Percentiles rank a stretch among this genome's conserved stretches.
Evolutionary conservation across 176 grass and related monocot genomes (phyloP).

Genomic region (Alloteropsis semialata): DNA sequence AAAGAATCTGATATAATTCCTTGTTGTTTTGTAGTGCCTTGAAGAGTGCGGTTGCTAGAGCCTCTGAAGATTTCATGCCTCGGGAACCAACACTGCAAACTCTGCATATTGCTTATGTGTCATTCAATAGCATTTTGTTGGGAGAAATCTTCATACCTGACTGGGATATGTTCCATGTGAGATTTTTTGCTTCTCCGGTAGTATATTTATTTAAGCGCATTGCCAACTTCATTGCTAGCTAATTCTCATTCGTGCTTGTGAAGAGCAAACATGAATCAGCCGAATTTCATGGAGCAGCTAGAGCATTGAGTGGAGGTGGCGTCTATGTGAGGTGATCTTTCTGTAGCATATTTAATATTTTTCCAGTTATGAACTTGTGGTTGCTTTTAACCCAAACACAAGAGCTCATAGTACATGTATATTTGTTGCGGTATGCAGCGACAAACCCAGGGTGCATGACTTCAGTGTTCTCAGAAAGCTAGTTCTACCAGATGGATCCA

Average conservation of each 20-base stretch:
- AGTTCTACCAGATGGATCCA: slow-evolving; percentile 53
- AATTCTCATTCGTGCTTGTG: slow-evolving; percentile 9
- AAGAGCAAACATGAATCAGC: slow-evolving; percentile 52
- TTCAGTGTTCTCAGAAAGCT: slow-evolving; percentile 49
- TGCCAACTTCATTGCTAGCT: background rate
- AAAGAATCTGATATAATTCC: slow-evolving; percentile 9
- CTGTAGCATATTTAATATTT: background rate
- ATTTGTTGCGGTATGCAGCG: slow-evolving; percentile 19
- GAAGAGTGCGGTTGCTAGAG: slow-evolving; percentile 53
- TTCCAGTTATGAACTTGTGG: background rate
- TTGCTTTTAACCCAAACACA: background rate
- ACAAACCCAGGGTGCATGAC: slow-evolving; percentile 55
- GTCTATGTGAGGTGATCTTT: slow-evolving; percentile 52
- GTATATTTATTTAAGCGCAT: background rate
- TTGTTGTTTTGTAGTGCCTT: slow-evolving; percentile 36
- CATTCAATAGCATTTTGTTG: slow-evolving; percentile 57
- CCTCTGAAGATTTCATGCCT: slow-evolving; percentile 64
- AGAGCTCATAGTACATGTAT: background rate
- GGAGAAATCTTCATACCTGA: slow-evolving; percentile 57
- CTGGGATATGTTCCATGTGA: slow-evolving; percentile 76
- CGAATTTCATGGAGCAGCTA: slow-evolving; percentile 50
- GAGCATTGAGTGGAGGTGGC: slow-evolving; percentile 53
- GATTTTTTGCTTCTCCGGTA: background rate
- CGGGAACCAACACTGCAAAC: slow-evolving; percentile 46
- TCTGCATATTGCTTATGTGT: slow-evolving; percentile 46